These are phyloP conservation scores for Usnea hakonensis DNA, from an alignment of 495 filamentous ascomycete species.

Conservation along the genomic window DNA sequence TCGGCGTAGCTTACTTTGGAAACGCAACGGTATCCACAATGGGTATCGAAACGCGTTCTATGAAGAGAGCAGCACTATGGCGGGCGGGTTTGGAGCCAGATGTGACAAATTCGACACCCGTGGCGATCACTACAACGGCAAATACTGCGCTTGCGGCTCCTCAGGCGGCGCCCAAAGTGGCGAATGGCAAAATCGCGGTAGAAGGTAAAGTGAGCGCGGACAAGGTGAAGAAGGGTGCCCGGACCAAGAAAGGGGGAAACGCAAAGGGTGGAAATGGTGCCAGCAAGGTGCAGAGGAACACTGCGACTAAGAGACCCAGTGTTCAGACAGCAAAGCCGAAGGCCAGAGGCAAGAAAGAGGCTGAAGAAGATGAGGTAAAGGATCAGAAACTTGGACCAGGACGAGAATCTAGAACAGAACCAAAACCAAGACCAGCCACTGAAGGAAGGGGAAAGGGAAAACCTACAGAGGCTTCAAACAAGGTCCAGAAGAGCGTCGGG, in stretches of 20 bases:
- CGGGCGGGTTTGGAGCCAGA: too few relatives aligned
- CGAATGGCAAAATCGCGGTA: not conserved
- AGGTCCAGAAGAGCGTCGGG: too few relatives aligned
- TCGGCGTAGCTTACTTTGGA: not conserved
- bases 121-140: not conserved
- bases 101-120: too few relatives aligned
- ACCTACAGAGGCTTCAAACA: not conserved
- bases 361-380: not conserved
- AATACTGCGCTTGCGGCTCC: not conserved
- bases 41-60: not conserved
- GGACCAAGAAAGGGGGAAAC: not conserved
- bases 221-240: not conserved
- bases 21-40: not conserved
- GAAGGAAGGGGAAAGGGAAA: not conserved
- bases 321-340: not conserved
- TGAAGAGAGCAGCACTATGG: not conserved
- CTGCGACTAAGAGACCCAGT: too few relatives aligned
- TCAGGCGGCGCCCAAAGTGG: not conserved
- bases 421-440: not conserved
- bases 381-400: too few relatives aligned
- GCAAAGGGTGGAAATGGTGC: too few relatives aligned
- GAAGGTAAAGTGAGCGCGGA: not conserved
- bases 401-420: too few relatives aligned
- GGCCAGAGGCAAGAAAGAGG: not conserved
- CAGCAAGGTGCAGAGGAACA: too few relatives aligned